Percentiles rank a stretch among this genome's conserved stretches.
Evolutionary conservation across 1,284 basidiomycete species (phyloP).

Genomic region (Malassezia dermatis): DNA sequence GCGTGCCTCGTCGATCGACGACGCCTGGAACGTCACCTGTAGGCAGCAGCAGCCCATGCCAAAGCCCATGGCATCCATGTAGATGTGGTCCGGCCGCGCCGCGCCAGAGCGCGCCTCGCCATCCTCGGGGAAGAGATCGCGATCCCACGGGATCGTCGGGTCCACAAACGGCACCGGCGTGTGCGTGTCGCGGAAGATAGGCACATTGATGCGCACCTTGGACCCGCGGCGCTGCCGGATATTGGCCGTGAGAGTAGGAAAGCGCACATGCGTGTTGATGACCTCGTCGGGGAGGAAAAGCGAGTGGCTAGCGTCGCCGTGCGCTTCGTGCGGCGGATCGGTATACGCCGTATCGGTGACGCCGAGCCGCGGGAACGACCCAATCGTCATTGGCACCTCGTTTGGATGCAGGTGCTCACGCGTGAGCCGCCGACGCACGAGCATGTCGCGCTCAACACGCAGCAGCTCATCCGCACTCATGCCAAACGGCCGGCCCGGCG

Average conservation of each 20-base stretch:
- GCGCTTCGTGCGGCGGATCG: constrained; percentile 71
- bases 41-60: constrained; percentile 99
- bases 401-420: constrained; percentile 70
- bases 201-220: constrained; percentile 91
- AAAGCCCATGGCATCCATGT: constrained; percentile 99
- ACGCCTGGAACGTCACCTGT: constrained; percentile 94
- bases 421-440: constrained; percentile 68
- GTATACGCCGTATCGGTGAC: constrained; percentile 69
- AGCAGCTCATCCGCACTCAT: constrained; percentile 73
- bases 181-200: constrained; percentile 75
- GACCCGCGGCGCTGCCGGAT: constrained; percentile 79
- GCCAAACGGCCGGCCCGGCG: constrained; percentile 86
- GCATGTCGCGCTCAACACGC: constrained; percentile 88
- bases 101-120: constrained; percentile 73
- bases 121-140: constrained; percentile 69
- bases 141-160: constrained; percentile 74
- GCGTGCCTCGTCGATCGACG: constrained; percentile 80
- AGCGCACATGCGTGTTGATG: constrained; percentile 91
- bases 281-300: constrained; percentile 90
- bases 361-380: constrained; percentile 87
- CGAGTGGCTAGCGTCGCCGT: constrained; percentile 72
- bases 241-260: constrained; percentile 94
- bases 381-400: constrained; percentile 84
- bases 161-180: constrained; percentile 84
- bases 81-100: constrained; percentile 80